Base-by-base conservation (phyloP, 2,329 filamentous ascomycete species). In the Amauroascus niger region DNA sequence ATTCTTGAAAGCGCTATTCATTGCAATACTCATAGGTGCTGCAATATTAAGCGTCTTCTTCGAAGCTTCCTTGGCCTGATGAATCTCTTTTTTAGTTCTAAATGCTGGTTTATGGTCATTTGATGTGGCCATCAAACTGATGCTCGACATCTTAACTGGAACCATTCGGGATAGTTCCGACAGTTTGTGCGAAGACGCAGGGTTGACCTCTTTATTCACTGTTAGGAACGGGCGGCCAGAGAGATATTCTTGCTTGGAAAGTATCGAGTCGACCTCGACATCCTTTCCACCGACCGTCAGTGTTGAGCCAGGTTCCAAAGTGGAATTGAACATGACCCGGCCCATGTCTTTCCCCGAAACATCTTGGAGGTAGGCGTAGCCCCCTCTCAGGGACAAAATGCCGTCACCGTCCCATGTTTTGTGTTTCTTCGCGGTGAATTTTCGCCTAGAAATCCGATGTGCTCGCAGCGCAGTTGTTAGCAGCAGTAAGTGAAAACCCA, bases 341-440 rank as follows among this genome's bases (percentile, higher is more conserved):
- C 83, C 84, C 67, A 87, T 76, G 18, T 83, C 78, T 64, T 76
- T 78, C 2, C 84, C 84, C 0, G 77, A 77, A 9, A 79, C 74
- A 63, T 87, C 81, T 55, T 81, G 78, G 14, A 87, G 71, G 51
- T 73, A 74, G 3, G 78, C 82, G 62, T 77, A 78, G 3, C 81
- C 81, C 33, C 74, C 76, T 1, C 71, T 67, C 2, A 84, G 72
- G 3, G 74, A 72, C 7, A 87, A 71, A 1, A 86, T 74, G 1
- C 83, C 84, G 67, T 88, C 84, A 1, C 84, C 83, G 62, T 87
- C 84, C 83, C 84, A 88, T 4, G 82, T 87, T 65, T 87, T 87
- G 67, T 87, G 80, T 69, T 87, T 88, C 66, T 86, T 87, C 5
- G 72, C 78, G 0, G 82, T 86, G 49, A 77, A 79, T 65, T 85